Conservation (phyloP, 257 asterid species). For the Apocynum venetum region DNA sequence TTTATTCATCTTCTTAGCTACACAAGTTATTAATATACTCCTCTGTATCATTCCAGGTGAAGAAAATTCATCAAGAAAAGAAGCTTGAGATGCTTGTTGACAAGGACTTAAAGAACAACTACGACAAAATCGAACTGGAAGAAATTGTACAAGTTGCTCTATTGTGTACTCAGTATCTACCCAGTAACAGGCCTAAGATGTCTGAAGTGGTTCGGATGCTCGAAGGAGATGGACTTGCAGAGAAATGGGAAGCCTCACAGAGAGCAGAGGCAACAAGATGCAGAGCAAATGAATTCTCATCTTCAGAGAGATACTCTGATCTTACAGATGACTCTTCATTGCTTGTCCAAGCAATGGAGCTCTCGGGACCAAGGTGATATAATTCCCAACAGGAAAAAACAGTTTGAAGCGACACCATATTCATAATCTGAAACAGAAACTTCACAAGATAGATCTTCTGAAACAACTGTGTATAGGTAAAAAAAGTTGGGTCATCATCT, state of each 20-base stretch:
- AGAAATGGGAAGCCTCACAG: constrained; percentile 96
- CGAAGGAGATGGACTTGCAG: constrained; percentile 95
- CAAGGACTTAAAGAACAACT: constrained; percentile 54
- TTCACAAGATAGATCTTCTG: background rate
- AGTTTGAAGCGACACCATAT: background rate
- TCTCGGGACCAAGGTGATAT: constrained; percentile 90
- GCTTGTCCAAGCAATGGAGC: constrained; percentile 94
- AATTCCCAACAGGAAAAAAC: background rate
- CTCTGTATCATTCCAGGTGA: constrained; percentile 46
- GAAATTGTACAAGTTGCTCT: constrained; percentile 90
- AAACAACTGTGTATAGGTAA: background rate
- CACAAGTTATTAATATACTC: too few species aligned
- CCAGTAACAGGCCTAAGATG: constrained; percentile 87
- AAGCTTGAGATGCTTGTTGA: constrained; percentile 81
- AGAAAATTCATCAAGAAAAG: constrained; percentile 81
- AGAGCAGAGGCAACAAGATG: constrained; percentile 62
- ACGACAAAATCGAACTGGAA: constrained; percentile 76
- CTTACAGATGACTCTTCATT: constrained; percentile 86
- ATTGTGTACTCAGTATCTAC: constrained; percentile 85
- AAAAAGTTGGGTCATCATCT: background rate
- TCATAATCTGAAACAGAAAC: too few species aligned
- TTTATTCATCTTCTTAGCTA: too few species aligned
- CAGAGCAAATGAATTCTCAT: constrained; percentile 70
- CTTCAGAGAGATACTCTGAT: constrained; percentile 88
- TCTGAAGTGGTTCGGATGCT: constrained; percentile 95